These are phyloP conservation scores for Coemansia asiatica DNA, from an alignment of 192 early-diverging fungal species.

Conservation along the genomic window DNA sequence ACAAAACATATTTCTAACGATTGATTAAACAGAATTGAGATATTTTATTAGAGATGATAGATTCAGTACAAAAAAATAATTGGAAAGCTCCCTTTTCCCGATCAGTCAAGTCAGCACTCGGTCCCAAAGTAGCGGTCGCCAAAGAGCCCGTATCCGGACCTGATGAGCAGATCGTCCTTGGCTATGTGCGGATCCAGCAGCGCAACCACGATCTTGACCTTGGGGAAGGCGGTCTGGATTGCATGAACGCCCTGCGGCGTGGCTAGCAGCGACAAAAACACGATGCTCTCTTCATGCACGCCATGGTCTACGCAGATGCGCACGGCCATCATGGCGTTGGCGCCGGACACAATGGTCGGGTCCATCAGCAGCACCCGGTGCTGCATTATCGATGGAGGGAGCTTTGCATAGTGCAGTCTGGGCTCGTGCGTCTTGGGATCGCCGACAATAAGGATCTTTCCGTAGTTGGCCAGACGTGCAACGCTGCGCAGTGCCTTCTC, in stretches of 20 bases:
- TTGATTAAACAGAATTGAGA: too few relatives aligned
- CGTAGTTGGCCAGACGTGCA: constrained; percentile 75
- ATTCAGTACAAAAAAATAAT: too few relatives aligned
- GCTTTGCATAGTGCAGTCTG: constrained; percentile 81
- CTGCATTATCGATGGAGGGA: constrained; percentile 65
- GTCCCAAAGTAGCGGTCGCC: constrained; percentile 66
- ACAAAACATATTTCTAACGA: too few relatives aligned
- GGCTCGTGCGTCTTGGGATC: constrained; percentile 80
- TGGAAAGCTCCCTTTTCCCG: not conserved
- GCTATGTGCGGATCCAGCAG: constrained; percentile 73
- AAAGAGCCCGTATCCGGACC: constrained; percentile 89
- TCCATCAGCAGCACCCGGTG: constrained; percentile 78
- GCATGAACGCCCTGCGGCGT: constrained; percentile 75
- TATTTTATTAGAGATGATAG: too few relatives aligned
- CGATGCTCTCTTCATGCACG: constrained; percentile 80
- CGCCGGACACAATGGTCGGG: constrained; percentile 88
- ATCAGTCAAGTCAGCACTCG: constrained; percentile 24
- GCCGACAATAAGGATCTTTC: constrained; percentile 90
- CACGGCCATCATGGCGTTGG: constrained; percentile 94
- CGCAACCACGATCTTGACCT: constrained; percentile 75
- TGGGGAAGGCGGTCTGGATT: constrained; percentile 80
- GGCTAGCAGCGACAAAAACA: constrained; percentile 82
- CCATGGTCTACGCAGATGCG: constrained; percentile 89
- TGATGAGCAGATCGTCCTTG: constrained; percentile 66
- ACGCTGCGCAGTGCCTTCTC: constrained; percentile 81